Conservation (phyloP, 2,329 filamentous ascomycete genomes). For the Microcera coccophila region DNA sequence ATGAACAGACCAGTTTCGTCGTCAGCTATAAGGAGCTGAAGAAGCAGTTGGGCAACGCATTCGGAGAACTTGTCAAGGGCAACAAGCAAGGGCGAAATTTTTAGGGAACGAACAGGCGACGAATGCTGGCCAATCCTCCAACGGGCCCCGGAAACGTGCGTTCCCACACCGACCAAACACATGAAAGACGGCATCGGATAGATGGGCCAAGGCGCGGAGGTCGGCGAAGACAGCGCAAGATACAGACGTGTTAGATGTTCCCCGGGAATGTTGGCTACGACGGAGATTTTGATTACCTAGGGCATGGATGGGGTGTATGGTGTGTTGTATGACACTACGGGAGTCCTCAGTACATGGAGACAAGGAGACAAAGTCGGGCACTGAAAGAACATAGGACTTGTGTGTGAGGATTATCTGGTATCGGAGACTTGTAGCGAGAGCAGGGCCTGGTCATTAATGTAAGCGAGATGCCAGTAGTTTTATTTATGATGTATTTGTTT, state of each 20-base stretch:
- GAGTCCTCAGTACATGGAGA: conserved; percentile 3
- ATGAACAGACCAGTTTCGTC: conserved; percentile 85
- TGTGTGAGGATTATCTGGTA: conserved; percentile 13
- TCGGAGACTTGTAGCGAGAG: conserved; percentile 7
- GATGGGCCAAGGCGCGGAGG: background rate
- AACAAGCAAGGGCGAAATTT: conserved; percentile 36
- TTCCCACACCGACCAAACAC: background rate
- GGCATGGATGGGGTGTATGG: no score
- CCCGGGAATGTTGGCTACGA: conserved; percentile 12
- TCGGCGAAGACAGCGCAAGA: background rate
- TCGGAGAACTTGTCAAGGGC: conserved; percentile 54
- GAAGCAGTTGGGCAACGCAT: conserved; percentile 56
- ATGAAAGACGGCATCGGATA: background rate
- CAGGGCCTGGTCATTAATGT: background rate
- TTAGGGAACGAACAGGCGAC: conserved; percentile 23
- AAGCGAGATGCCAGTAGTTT: conserved; percentile 17
- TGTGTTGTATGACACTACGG: background rate
- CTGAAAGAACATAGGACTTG: conserved; percentile 12
- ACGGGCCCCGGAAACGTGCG: no score
- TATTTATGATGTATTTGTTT: conserved; percentile 22
- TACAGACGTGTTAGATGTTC: conserved; percentile 9
- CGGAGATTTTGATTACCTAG: conserved; percentile 11
- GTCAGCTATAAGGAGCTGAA: conserved; percentile 88
- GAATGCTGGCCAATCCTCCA: background rate
- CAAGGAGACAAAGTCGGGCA: conserved; percentile 6